These are phyloP conservation scores for Populus pruinosa DNA, from an alignment of 345 rosid species.

Conservation along the genomic window DNA sequence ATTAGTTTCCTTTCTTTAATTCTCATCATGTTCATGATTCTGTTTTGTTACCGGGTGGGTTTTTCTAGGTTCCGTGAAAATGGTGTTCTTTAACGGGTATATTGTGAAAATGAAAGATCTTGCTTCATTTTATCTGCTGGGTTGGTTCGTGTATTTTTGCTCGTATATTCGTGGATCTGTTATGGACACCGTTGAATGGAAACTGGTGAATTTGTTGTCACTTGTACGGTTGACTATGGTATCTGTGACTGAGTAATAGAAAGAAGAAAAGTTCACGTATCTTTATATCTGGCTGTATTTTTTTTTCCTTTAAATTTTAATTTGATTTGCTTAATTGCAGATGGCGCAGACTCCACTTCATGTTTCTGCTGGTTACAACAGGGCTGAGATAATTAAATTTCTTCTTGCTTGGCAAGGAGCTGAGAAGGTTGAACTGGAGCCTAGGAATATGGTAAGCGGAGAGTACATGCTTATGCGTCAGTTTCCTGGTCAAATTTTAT, in stretches of 20 bases:
- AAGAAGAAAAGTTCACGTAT: neutral
- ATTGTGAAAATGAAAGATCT: neutral
- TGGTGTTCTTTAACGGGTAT: neutral
- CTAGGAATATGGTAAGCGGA: slow-evolving; percentile 63
- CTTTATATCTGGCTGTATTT: neutral
- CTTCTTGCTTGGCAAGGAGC: slow-evolving; percentile 71
- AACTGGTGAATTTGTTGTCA: neutral
- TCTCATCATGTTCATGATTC: neutral
- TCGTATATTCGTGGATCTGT: neutral
- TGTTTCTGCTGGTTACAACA: slow-evolving; percentile 82
- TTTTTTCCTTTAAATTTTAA: neutral
- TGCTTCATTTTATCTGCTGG: neutral
- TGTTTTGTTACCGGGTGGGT: neutral
- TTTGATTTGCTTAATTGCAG: slow-evolving; percentile 41
- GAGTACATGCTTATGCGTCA: neutral
- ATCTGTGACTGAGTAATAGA: neutral
- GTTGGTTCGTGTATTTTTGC: neutral
- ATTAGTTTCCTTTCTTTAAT: neutral
- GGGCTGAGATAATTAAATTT: slow-evolving; percentile 62
- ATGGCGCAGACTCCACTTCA: slow-evolving; percentile 98
- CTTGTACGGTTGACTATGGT: neutral
- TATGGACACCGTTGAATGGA: neutral
- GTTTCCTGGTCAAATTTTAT: neutral
- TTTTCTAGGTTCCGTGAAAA: neutral
- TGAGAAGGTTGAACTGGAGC: slow-evolving; percentile 79